Percentiles rank a stretch among this genome's conserved stretches.
Conservation (phyloP, 768 basidiomycete species). For the Lactarius sp. region DNA sequence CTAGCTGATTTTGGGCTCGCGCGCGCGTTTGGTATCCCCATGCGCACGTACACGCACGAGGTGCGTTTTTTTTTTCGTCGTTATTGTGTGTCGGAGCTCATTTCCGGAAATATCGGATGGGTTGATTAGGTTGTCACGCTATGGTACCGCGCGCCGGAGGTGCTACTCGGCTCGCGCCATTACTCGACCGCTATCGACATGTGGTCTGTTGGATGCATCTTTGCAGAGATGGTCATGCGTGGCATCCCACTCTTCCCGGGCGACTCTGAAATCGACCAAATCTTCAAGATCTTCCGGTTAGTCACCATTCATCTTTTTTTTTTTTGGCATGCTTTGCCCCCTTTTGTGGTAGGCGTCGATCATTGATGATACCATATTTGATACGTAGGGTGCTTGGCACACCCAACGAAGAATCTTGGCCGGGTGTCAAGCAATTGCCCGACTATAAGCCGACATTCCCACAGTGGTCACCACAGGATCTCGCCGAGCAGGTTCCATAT, state of each 20-base stretch:
- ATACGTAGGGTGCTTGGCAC: conserved; percentile 74
- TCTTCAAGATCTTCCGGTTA: conserved; percentile 98
- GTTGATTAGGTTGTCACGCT: conserved; percentile 84
- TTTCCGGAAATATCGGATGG: background rate
- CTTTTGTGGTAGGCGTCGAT: background rate
- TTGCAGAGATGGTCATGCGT: conserved; percentile 97
- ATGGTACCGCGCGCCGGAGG: conserved; percentile 99
- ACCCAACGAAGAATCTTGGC: conserved; percentile 88
- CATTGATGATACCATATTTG: background rate
- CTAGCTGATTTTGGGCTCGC: conserved; percentile 56
- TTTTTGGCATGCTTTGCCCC: background rate
- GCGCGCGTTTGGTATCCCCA: conserved; percentile 86
- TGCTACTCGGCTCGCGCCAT: conserved; percentile 90
- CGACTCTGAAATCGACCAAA: conserved; percentile 99
- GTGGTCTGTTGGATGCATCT: conserved; percentile 99
- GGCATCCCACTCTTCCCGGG: conserved; percentile 92
- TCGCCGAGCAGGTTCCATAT: conserved; percentile 58
- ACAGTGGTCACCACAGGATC: conserved; percentile 80
- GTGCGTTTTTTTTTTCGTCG: conserved; percentile 39
- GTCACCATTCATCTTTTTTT: conserved; percentile 24
- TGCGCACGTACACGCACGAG: conserved; percentile 99
- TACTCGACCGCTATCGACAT: conserved; percentile 98
- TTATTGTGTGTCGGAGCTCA: background rate
- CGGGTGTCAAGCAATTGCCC: conserved; percentile 78
- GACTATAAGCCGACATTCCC: conserved; percentile 98